Percentiles rank a stretch among this genome's conserved stretches.
Evolutionary conservation across 225 moss, liverwort and hornwort species (phyloP).

Genomic region (Marchantia polymorpha): DNA sequence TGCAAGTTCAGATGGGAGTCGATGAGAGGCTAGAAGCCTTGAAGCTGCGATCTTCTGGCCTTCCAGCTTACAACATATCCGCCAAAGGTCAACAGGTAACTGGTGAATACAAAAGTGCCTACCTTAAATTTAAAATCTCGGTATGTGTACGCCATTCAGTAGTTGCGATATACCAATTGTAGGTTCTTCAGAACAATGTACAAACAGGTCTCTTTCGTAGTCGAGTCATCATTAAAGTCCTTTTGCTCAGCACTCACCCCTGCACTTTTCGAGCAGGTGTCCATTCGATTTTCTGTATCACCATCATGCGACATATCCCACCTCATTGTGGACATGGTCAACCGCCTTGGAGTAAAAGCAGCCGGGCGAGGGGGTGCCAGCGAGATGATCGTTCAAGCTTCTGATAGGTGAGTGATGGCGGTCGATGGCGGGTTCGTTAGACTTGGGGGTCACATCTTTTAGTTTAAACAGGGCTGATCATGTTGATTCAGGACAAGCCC

Average conservation of each 20-base stretch:
- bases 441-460: neutral
- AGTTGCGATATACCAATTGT: too few species aligned
- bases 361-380: constrained; percentile 44
- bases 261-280: constrained; percentile 40
- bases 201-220: neutral
- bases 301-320: constrained; percentile 68
- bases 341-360: constrained; percentile 52
- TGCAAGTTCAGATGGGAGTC: constrained; percentile 62
- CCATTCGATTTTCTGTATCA: constrained; percentile 64
- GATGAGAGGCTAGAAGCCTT: constrained; percentile 58
- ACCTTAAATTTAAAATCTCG: neutral
- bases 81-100: constrained; percentile 80
- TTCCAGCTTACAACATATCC: constrained; percentile 60
- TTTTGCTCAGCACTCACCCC: neutral
- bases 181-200: neutral
- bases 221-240: neutral
- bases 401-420: constrained; percentile 48
- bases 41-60: constrained; percentile 52
- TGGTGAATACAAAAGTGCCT: neutral
- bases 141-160: neutral
- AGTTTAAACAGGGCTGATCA: neutral
- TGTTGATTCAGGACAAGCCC: neutral
- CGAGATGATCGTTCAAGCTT: constrained; percentile 63
- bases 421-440: too few species aligned
- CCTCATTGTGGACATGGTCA: constrained; percentile 68